Base-by-base conservation (phyloP, 2,329 filamentous ascomycete genomes). In the Aureobasidium zeae region DNA sequence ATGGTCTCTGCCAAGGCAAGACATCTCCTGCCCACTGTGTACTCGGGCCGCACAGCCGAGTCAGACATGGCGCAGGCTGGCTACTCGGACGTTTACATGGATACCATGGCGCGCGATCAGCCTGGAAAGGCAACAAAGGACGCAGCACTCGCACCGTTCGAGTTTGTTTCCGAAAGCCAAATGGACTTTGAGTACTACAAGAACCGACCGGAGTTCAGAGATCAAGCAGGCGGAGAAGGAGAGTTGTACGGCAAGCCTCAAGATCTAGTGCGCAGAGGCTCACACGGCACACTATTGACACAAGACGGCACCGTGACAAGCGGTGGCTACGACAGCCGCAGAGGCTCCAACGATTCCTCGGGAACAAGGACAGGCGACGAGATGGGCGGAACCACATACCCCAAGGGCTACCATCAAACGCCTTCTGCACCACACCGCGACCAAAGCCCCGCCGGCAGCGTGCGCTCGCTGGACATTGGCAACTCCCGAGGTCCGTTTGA, bases 1-100 rank as follows among this genome's bases (percentile, higher is more conserved):
- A 95, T 96, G 88, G 89, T 96, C 3, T 83, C 93, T 55, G 83
- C 86, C 43, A 94, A 84, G 63, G 86, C 86, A 2, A 85, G 91
- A 55, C 87, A 91, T 47, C 73, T 91, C 29, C 73, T 98, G 8
- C 81, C 82, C n/a, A 77, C 83, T 31, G 73, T 98, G 37, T 95
- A 95, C 60, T 79, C 79, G 17, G 89, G 88, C 9, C 81, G 89
- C 4, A 60, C 55, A 2, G 56, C 54, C 1, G 81, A 86, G 45
- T 73, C 78, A 20, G 71, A 70, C 2, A 72, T 71, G n/a, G 68
- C 73, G 0, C 68, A 71, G 45, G 81, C 78, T 29, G 83, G 81
- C 20, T 88, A 91, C 65, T 88, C 84, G 21, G 88, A 94, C 56
- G 81, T 85, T 20, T 86, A 83, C 57, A 73, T 95, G 64, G 81